These are phyloP conservation scores for Tinospora cordifolia DNA, from an alignment of 164 flowering plant species.

Conservation along the genomic window DNA sequence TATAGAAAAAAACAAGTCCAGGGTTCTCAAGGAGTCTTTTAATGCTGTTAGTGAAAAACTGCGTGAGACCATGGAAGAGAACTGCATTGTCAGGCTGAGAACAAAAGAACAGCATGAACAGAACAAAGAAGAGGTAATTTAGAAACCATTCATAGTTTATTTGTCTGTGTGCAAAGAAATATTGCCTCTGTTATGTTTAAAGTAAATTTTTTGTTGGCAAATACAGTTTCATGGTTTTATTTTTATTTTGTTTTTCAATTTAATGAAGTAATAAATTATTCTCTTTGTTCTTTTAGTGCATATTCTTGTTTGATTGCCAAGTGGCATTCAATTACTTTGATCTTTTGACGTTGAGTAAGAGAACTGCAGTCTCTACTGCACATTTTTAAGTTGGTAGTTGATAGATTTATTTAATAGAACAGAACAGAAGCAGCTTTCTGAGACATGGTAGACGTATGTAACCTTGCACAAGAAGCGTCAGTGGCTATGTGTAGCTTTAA, in stretches of 20 bases:
- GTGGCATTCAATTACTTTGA: not conserved
- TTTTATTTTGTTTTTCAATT: not conserved
- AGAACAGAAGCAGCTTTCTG: no score
- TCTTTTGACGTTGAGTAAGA: not conserved
- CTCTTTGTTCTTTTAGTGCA: not conserved
- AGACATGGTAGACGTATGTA: no score
- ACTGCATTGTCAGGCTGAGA: slow-evolving; percentile 48
- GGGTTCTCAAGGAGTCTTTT: slow-evolving; percentile 49
- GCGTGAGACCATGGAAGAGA: slow-evolving; percentile 47
- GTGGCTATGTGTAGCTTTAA: no score
- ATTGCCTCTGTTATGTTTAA: not conserved
- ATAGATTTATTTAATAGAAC: not conserved
- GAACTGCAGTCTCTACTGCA: not conserved
- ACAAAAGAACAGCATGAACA: slow-evolving; percentile 60
- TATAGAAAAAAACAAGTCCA: slow-evolving; percentile 34
- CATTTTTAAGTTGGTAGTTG: not conserved
- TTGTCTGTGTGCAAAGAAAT: not conserved
- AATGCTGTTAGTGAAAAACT: slow-evolving; percentile 45
- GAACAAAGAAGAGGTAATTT: slow-evolving; percentile 68
- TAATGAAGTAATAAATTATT: not conserved
- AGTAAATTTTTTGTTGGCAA: no score
- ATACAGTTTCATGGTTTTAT: no score
- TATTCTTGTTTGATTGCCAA: not conserved
- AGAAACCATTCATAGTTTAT: not conserved
- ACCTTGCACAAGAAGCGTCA: no score